These are phyloP conservation scores for Aquilaria malaccensis DNA, from an alignment of 345 rosid species.

Conservation along the genomic window DNA sequence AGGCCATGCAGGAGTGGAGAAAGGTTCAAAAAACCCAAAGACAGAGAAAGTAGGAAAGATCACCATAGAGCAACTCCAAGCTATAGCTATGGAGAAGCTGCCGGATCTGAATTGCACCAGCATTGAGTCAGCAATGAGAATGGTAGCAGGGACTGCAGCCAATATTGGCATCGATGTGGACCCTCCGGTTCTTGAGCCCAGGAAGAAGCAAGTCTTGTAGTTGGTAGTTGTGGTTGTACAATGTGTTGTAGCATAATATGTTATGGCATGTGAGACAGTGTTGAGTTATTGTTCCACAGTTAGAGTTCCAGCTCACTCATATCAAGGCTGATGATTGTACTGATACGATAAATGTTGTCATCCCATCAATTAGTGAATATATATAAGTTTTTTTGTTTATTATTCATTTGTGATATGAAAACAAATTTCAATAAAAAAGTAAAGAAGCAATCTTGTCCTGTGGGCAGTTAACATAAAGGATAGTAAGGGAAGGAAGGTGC, in stretches of 20 bases:
- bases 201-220: slow-evolving; percentile 42
- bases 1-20: slow-evolving; percentile 60
- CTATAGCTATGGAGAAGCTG: slow-evolving; percentile 75
- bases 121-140: slow-evolving; percentile 84
- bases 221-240: slow-evolving; percentile 2
- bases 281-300: background rate
- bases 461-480: no score
- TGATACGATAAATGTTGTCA: no score
- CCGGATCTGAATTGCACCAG: slow-evolving; percentile 72
- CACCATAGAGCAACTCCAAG: slow-evolving; percentile 58
- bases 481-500: no score
- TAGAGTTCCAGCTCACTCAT: background rate
- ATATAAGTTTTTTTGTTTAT: no score
- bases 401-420: no score
- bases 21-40: slow-evolving; percentile 76
- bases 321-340: no score
- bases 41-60: slow-evolving; percentile 68
- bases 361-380: no score
- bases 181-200: slow-evolving; percentile 84
- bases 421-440: no score
- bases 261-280: no score
- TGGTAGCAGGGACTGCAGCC: slow-evolving; percentile 90
- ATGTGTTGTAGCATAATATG: background rate
- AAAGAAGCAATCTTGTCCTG: no score
- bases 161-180: slow-evolving; percentile 88